Percentiles rank a stretch among this genome's conserved stretches.
Conservation (phyloP, 1,284 basidiomycete genomes). For the Sporisorium graminicola region DNA sequence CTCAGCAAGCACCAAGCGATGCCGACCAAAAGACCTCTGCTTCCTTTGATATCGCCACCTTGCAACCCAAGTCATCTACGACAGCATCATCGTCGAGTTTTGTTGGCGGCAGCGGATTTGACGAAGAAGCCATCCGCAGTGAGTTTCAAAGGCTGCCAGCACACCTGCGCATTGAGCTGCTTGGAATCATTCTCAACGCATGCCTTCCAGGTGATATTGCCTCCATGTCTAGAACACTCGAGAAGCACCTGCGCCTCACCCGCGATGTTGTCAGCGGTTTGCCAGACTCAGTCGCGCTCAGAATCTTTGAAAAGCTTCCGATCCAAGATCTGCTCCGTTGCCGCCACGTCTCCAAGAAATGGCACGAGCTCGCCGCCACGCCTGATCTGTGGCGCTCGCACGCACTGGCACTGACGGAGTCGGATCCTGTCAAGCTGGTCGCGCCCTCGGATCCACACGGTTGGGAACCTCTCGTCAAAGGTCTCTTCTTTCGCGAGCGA, state of each 20-base stretch:
- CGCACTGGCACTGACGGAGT: constrained; percentile 79
- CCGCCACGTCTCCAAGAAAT: constrained; percentile 79
- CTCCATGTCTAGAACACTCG: constrained; percentile 73
- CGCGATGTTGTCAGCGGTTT: constrained; percentile 84
- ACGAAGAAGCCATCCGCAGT: constrained; percentile 43
- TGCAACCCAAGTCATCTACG: constrained; percentile 9
- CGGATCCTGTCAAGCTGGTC: constrained; percentile 75
- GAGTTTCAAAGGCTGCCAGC: constrained; percentile 44
- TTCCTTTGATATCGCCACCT: constrained; percentile 24
- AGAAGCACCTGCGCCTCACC: constrained; percentile 82
- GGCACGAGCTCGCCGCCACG: constrained; percentile 78
- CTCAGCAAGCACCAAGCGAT: constrained; percentile 9
- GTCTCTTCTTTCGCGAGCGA: constrained; percentile 84
- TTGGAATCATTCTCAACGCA: constrained; percentile 55
- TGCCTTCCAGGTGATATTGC: constrained; percentile 59
- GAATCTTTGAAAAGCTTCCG: constrained; percentile 77
- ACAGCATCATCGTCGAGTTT: background rate
- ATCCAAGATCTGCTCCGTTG: constrained; percentile 73
- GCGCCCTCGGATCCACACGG: constrained; percentile 43
- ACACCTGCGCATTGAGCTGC: constrained; percentile 46
- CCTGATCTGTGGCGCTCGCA: constrained; percentile 83
- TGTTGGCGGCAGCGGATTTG: constrained; percentile 24
- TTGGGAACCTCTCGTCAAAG: constrained; percentile 79
- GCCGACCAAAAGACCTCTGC: constrained; percentile 25
- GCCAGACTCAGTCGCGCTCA: constrained; percentile 77